A percentile compares a stretch with the other conserved stretches of the same genome.
These are phyloP conservation scores for Hemisphaericaspora xylanilytica DNA, from an alignment of 1,139 yeast genomes.

Conservation along the genomic window DNA sequence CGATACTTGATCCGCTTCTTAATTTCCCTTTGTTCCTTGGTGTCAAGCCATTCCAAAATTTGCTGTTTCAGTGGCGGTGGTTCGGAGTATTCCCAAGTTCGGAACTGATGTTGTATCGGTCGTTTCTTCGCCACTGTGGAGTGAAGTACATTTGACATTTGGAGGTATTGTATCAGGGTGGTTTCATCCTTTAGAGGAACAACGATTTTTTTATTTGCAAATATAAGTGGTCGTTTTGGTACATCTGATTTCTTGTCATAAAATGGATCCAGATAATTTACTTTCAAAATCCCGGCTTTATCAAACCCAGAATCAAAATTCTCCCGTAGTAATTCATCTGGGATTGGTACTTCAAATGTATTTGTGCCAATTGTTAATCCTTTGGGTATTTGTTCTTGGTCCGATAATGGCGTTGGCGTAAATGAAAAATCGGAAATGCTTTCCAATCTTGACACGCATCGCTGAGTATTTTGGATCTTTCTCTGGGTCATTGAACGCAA, in stretches of 20 bases:
- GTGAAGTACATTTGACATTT: constrained; percentile 12
- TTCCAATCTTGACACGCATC: neutral
- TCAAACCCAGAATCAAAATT: constrained; percentile 39
- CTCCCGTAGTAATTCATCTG: constrained; percentile 19
- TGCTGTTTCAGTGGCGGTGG: constrained; percentile 31
- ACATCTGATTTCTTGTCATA: constrained; percentile 54
- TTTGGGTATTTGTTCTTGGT: constrained; percentile 6
- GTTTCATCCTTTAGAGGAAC: constrained; percentile 29
- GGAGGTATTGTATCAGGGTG: constrained; percentile 12
- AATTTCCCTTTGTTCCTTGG: constrained; percentile 14
- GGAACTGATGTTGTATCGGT: constrained; percentile 1
- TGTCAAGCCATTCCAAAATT: constrained; percentile 21
- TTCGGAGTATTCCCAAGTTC: constrained; percentile 28
- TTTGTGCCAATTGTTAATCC: constrained; percentile 12
- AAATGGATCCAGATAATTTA: constrained; percentile 61
- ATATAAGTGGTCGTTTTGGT: constrained; percentile 53
- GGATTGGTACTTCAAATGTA: constrained; percentile 20
- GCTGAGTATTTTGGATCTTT: constrained; percentile 4
- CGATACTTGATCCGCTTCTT: constrained; percentile 19
- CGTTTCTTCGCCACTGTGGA: neutral
- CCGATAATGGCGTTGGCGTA: constrained; percentile 8
- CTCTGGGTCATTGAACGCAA: constrained; percentile 17
- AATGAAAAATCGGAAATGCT: constrained; percentile 9
- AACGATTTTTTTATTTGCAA: constrained; percentile 63
- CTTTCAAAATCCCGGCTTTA: constrained; percentile 44